A percentile compares a stretch with the other conserved stretches of the same genome.
These are phyloP conservation scores for Falciphora oryzae DNA, from an alignment of 2,329 filamentous ascomycete genomes.

Conservation along the genomic window DNA sequence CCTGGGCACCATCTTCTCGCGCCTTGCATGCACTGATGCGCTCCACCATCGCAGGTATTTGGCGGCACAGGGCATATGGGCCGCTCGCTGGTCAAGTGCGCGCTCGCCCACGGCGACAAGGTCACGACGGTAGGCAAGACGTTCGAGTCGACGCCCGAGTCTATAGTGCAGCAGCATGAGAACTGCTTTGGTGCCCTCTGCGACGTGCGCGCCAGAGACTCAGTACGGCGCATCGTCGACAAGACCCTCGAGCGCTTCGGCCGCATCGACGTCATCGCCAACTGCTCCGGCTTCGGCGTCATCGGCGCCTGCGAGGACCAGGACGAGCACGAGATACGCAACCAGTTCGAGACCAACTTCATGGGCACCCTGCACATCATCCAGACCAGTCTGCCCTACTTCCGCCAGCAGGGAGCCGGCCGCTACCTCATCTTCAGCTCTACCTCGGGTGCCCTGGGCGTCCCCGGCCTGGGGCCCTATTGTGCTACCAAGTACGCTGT, in stretches of 20 bases:
- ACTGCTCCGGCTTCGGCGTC: conserved; percentile 92
- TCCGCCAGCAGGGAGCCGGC: conserved; percentile 68
- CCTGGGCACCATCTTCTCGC: conserved; percentile 9
- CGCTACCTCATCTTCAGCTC: conserved; percentile 94
- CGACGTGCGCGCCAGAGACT: conserved; percentile 78
- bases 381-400: conserved; percentile 80
- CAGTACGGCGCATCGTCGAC: conserved; percentile 67
- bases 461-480: conserved; percentile 88
- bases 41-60: conserved; percentile 58
- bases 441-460: conserved; percentile 85
- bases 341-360: conserved; percentile 97
- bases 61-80: conserved; percentile 98
- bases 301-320: conserved; percentile 96
- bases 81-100: conserved; percentile 77
- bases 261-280: conserved; percentile 81
- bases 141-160: conserved; percentile 66
- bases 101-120: conserved; percentile 72
- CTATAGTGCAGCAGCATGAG: conserved; percentile 65
- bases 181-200: conserved; percentile 79
- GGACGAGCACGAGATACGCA: conserved; percentile 87
- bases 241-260: conserved; percentile 69
- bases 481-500: conserved; percentile 97
- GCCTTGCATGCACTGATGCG: conserved; percentile 8
- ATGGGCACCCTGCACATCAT: conserved; percentile 94
- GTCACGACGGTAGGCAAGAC: conserved; percentile 83